Conservation (phyloP, 2,329 filamentous ascomycete species). For the Eutypa lata region DNA sequence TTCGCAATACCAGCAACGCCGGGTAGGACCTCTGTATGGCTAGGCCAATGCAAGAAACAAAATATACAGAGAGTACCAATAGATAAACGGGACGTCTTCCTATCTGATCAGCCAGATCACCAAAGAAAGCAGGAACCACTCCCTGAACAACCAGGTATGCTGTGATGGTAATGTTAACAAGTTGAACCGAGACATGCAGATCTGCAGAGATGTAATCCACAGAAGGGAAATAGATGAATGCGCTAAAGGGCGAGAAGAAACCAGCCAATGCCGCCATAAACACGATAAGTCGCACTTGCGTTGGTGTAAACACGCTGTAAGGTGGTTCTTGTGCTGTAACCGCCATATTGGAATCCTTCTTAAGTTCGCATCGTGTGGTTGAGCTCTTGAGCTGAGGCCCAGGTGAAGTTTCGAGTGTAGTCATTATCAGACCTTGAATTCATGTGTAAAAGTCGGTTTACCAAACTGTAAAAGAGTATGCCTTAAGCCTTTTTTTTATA, state of each 20-base stretch:
- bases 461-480: no score
- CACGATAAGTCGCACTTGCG: neutral
- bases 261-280: slow-evolving; percentile 1
- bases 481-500: no score
- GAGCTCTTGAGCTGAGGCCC: no score
- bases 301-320: no score
- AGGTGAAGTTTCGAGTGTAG: no score
- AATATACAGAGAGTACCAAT: slow-evolving; percentile 5
- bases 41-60: slow-evolving; percentile 8
- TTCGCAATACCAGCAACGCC: slow-evolving; percentile 8
- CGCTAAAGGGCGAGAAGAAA: slow-evolving; percentile 3
- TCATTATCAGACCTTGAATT: no score
- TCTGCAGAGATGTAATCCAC: slow-evolving; percentile 4
- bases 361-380: no score
- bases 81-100: slow-evolving; percentile 6
- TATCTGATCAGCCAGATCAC: slow-evolving; percentile 6
- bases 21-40: slow-evolving; percentile 7
- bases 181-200: slow-evolving; percentile 4
- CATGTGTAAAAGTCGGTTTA: no score
- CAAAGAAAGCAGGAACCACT: slow-evolving; percentile 2
- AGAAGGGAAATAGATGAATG: slow-evolving; percentile 11
- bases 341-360: no score
- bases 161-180: slow-evolving; percentile 13
- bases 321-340: no score
- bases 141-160: slow-evolving; percentile 9